Conservation (phyloP, 768 basidiomycete species). For the Amyloporia xantha region DNA sequence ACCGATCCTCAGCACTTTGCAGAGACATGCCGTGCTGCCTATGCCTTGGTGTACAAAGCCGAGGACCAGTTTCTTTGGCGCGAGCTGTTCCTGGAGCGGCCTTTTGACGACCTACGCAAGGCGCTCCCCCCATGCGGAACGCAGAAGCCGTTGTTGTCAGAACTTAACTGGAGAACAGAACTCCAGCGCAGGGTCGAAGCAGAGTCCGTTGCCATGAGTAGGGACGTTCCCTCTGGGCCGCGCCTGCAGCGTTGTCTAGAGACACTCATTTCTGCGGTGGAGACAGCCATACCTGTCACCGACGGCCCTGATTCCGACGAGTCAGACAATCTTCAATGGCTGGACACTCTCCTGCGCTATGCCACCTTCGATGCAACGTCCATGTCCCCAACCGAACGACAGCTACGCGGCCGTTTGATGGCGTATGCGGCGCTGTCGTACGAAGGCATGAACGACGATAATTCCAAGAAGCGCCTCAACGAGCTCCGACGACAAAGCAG, state of each 20-base stretch:
- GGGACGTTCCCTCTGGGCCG: not conserved
- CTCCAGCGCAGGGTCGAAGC: constrained; percentile 13
- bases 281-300: constrained; percentile 9
- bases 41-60: constrained; percentile 40
- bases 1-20: constrained; percentile 34
- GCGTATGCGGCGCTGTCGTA: constrained; percentile 42
- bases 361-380: constrained; percentile 6
- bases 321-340: constrained; percentile 42
- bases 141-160: not conserved
- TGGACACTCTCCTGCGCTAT: constrained; percentile 30
- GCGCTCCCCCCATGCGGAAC: constrained; percentile 12
- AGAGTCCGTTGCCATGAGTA: constrained; percentile 4
- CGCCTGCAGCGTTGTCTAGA: constrained; percentile 26
- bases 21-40: constrained; percentile 44
- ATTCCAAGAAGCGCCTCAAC: constrained; percentile 19
- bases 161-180: constrained; percentile 26
- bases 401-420: constrained; percentile 39
- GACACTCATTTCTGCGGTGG: constrained; percentile 29
- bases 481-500: constrained; percentile 41
- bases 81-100: constrained; percentile 46
- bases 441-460: constrained; percentile 24
- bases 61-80: constrained; percentile 64
- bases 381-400: constrained; percentile 7
- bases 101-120: constrained; percentile 61
- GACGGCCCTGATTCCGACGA: constrained; percentile 2